phyloP scores from a whole-genome alignment of 305 asterid genomes.

The Plantago rigida region DNA sequence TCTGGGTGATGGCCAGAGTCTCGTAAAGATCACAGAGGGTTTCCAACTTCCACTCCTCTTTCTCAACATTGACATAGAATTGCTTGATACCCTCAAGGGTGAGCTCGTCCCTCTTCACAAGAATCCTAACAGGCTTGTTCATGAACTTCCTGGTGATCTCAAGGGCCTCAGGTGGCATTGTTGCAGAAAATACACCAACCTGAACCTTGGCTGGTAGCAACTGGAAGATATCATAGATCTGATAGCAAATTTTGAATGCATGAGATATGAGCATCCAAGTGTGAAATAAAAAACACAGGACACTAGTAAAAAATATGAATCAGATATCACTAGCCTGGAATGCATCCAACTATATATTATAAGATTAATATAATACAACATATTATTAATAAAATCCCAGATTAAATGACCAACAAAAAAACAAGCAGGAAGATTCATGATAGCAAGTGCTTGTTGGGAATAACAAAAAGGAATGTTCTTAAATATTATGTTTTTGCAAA shows the following conservation, averaged over 20 bases:
- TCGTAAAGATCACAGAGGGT: conserved; percentile 56
- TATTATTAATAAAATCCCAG: no score
- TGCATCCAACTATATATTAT: no score
- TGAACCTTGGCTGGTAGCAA: conserved; percentile 56
- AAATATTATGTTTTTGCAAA: no score
- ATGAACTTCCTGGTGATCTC: conserved; percentile 65
- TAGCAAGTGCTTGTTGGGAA: no score
- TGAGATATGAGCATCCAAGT: neutral
- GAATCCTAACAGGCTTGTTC: conserved; percentile 55
- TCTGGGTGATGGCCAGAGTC: conserved; percentile 60
- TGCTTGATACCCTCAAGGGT: conserved; percentile 64
- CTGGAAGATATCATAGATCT: conserved; percentile 71
- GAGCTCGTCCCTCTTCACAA: conserved; percentile 61
- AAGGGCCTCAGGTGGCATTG: conserved; percentile 73
- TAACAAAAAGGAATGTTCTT: no score
- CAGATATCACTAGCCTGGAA: no score
- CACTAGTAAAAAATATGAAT: neutral
- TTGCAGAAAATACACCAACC: conserved; percentile 62
- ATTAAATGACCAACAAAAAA: no score
- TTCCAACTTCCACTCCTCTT: conserved; percentile 59
- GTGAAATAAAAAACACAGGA: neutral
- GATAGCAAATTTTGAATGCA: conserved; percentile 20
- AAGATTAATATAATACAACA: no score
- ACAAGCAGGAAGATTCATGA: no score
- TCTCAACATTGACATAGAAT: conserved; percentile 51